Percentiles rank a stretch among this genome's conserved stretches.
Evolutionary conservation across 768 basidiomycete genomes (phyloP).

Genomic region (Leccinum incarnatum): DNA sequence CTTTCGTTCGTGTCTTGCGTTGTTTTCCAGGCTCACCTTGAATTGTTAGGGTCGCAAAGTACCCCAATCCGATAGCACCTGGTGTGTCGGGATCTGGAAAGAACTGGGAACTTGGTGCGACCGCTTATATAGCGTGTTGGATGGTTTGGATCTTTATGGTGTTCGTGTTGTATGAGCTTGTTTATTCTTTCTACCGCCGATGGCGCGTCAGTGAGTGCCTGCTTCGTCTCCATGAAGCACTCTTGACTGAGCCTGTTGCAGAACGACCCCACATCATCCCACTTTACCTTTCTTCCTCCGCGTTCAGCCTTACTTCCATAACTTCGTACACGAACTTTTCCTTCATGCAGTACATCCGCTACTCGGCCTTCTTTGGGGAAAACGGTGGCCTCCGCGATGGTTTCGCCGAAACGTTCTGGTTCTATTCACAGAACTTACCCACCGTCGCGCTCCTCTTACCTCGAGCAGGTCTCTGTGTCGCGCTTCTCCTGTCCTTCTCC

Average conservation of each 20-base stretch:
- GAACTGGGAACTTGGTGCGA: slow-evolving; percentile 79
- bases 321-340: slow-evolving; percentile 81
- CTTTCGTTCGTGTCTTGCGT: not conserved
- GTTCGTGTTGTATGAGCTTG: slow-evolving; percentile 71
- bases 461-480: slow-evolving; percentile 71
- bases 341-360: slow-evolving; percentile 78
- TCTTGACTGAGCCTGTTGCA: slow-evolving; percentile 31
- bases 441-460: slow-evolving; percentile 82
- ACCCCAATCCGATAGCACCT: slow-evolving; percentile 66
- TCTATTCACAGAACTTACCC: slow-evolving; percentile 81
- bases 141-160: slow-evolving; percentile 69
- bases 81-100: slow-evolving; percentile 69
- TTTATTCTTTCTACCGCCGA: slow-evolving; percentile 70
- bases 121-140: slow-evolving; percentile 85
- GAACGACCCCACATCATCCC: slow-evolving; percentile 82
- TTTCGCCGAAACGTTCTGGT: slow-evolving; percentile 82
- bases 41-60: slow-evolving; percentile 60
- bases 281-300: slow-evolving; percentile 79
- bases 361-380: slow-evolving; percentile 60
- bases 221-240: slow-evolving; percentile 17
- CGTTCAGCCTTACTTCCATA: slow-evolving; percentile 71
- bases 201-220: slow-evolving; percentile 75
- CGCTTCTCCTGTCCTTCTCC: slow-evolving; percentile 67
- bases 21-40: slow-evolving; percentile 10
- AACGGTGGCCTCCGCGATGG: slow-evolving; percentile 49